Evolutionary conservation across 495 filamentous ascomycete species (phyloP).

Genomic region (Lepidopterella palustris): DNA sequence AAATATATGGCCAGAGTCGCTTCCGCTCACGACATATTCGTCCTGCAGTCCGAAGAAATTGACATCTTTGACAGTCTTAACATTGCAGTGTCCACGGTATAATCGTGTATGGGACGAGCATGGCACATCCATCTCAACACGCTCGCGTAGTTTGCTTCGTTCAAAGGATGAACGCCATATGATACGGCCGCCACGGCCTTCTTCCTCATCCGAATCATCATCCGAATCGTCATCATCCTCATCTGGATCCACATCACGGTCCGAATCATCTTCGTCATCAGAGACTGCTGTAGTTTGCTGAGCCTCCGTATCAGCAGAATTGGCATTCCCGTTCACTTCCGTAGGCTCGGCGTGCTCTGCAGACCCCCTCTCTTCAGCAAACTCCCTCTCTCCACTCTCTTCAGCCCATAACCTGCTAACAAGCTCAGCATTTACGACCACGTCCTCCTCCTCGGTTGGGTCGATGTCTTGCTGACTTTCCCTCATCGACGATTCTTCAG

Average conservation of each 20-base stretch:
- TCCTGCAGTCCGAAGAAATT: constrained; percentile 68
- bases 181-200: constrained; percentile 35
- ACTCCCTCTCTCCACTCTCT: constrained; percentile 11
- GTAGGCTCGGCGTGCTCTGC: constrained; percentile 13
- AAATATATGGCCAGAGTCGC: constrained; percentile 63
- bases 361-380: background rate
- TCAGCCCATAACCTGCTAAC: constrained; percentile 17
- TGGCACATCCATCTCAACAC: constrained; percentile 50
- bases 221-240: constrained; percentile 37
- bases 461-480: constrained; percentile 23
- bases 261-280: constrained; percentile 36
- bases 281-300: constrained; percentile 11
- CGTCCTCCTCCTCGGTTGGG: constrained; percentile 20
- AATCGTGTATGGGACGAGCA: constrained; percentile 51
- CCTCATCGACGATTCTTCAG: constrained; percentile 27
- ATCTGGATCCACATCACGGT: constrained; percentile 35
- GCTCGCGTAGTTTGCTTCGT: constrained; percentile 36
- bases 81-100: constrained; percentile 66
- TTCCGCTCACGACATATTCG: constrained; percentile 68
- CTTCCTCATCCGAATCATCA: constrained; percentile 32
- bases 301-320: constrained; percentile 6
- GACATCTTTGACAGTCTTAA: constrained; percentile 68
- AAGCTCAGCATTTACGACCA: constrained; percentile 14
- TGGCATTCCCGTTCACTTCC: constrained; percentile 21
- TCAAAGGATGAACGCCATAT: constrained; percentile 37